Evolutionary conservation across 176 grass and related monocot genomes (phyloP).

Genomic region (Secale cereale): DNA sequence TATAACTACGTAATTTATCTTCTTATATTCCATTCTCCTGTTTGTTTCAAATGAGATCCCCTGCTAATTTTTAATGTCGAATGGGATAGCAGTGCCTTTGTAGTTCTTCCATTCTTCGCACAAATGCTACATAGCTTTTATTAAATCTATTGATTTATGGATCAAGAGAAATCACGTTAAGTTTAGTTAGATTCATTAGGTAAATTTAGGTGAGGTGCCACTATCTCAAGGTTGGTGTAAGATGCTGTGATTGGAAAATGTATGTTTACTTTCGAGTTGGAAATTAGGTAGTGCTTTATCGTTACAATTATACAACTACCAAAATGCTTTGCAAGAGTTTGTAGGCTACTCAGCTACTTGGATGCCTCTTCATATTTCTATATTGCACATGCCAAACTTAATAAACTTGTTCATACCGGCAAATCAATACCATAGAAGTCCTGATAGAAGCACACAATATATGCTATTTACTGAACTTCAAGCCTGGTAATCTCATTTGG

Average conservation of each 20-base stretch:
- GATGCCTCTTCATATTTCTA: not conserved
- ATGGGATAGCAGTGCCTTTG: not conserved
- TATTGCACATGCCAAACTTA: not conserved
- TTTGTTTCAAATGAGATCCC: not conserved
- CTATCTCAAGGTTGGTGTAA: constrained; percentile 36
- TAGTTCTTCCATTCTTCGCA: constrained; percentile 8
- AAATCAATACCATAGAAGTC: not conserved
- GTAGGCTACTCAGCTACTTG: not conserved
- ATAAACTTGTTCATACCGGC: not conserved
- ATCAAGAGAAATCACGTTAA: not conserved
- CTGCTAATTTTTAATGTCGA: not conserved
- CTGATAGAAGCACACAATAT: not conserved
- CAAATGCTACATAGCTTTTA: not conserved
- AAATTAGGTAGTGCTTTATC: constrained; percentile 20
- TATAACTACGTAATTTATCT: not conserved
- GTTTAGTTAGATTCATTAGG: not conserved
- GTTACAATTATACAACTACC: constrained; percentile 24
- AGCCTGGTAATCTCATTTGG: not conserved
- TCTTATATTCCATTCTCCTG: not conserved
- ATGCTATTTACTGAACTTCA: not conserved
- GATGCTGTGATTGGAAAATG: constrained; percentile 23
- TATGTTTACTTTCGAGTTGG: constrained; percentile 26
- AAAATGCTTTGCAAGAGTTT: constrained; percentile 1
- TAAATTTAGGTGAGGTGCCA: constrained; percentile 18
- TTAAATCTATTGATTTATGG: not conserved